Base-by-base conservation (phyloP, 345 rosid genomes). In the Laguncularia racemosa region DNA sequence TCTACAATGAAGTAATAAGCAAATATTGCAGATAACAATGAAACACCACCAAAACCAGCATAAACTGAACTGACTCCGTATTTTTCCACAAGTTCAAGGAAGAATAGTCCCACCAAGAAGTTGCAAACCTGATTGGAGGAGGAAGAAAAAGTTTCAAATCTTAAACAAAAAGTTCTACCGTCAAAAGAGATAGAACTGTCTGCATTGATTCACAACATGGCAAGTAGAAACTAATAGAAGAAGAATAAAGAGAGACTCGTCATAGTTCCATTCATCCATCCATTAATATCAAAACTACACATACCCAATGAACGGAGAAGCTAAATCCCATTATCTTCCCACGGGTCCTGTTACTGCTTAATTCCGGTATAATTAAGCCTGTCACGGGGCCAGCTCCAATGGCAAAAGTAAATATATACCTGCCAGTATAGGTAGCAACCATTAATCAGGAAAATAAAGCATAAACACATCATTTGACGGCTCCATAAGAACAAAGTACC, bases 321-420 rank as follows among this genome's bases (percentile, higher is more conserved):
- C 90, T 83, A 64, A 83, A 76, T 21, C 88, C 81, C 86, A 81
- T 76, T 46, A 85, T 83, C 82, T 85, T 85, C 64, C 85, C 91
- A 14, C 93, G 88, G 46, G 71, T 80, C 69, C 70, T 78, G 65
- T 20, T 68, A 80, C 91, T 75, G 74, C 89, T 85, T 44, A 89
- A 81, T 61, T 89, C 89, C 51, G 91, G 85, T 61, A 85, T 85
- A 56, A 85, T 78, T 28, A 88, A 72, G 70, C 85, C 88, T 16
- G 91, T 83, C 43, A 80, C 88, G 26, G 96, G 93, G 48, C 91
- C 96, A 57, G 96, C 78, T 68, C 93, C 93, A 66, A 75, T 26
- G 8, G 93, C 84, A 72, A 85, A 85, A 54, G 77, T 59, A 57
- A 85, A 85, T 20, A 85, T 81, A 70, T 83, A 85, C 75, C 90